Conservation (phyloP, 2,329 filamentous ascomycete species). For the Nemania sp. region DNA sequence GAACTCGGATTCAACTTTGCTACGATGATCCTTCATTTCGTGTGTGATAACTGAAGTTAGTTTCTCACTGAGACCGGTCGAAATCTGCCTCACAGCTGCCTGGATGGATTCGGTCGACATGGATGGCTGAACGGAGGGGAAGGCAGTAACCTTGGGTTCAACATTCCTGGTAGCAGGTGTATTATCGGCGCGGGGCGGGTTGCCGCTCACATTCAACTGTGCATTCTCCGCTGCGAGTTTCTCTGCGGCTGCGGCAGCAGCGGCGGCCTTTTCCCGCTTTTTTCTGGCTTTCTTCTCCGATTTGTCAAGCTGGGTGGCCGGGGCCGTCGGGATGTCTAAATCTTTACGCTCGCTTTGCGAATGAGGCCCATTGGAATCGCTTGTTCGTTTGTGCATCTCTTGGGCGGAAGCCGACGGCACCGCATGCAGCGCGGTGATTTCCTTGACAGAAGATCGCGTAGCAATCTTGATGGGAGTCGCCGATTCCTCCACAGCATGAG, state of each 20-base stretch:
- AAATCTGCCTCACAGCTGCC: conserved; percentile 57
- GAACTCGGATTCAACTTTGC: conserved; percentile 67
- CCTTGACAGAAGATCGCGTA: conserved; percentile 31
- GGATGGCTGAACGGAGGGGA: conserved; percentile 30
- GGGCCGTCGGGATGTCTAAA: conserved; percentile 31
- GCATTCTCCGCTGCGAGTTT: conserved; percentile 41
- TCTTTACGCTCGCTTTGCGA: conserved; percentile 38
- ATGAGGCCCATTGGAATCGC: conserved; percentile 28
- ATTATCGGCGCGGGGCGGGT: conserved; percentile 40
- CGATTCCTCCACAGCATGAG: conserved; percentile 49
- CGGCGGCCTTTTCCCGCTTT: conserved; percentile 60
- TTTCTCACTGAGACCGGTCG: conserved; percentile 53
- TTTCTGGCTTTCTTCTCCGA: conserved; percentile 40
- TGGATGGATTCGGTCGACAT: conserved; percentile 52
- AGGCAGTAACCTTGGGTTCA: conserved; percentile 34
- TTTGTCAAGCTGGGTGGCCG: conserved; percentile 38
- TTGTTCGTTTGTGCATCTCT: conserved; percentile 33
- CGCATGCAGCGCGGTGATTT: conserved; percentile 33
- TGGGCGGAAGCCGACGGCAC: conserved; percentile 27
- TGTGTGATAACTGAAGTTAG: conserved; percentile 51
- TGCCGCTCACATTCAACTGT: conserved; percentile 46
- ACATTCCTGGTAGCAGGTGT: conserved; percentile 39
- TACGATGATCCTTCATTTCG: conserved; percentile 62
- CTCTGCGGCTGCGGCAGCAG: conserved; percentile 42
- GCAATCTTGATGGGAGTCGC: conserved; percentile 36